Evolutionary conservation across 768 basidiomycete genomes (phyloP), one percentile per base, ranked within the genome.

Genomic region (Crepidotus variabilis): DNA sequence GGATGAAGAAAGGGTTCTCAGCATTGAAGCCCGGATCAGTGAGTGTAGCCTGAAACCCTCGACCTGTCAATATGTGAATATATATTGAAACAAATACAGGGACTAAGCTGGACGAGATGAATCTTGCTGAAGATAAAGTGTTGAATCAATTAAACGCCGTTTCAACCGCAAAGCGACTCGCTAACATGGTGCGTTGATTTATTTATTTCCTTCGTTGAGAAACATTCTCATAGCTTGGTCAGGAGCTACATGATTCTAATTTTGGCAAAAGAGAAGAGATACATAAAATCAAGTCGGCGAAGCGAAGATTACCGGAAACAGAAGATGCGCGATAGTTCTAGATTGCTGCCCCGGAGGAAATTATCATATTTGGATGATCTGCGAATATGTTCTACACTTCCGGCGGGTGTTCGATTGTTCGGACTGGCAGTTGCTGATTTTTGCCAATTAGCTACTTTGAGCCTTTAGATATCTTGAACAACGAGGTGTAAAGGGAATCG

Each of bases 241-340:
- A 90, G 86, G 88, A 93, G 70, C 73, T 98, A 57, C 87, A 94
- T 60, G 91, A 93, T 61, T 88, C 92, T 16, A 82, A 88, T 58
- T 97, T 97, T 73, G 96, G 94, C 20, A 83, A 87, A 68, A 80
- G 94, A 53, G 92, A 96, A 71, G 86, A 88, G 71, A 87, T 92
- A 36, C 84, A 94, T 67, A 81, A 76, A 67, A 76, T 85, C 50
- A 94, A 94, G 59, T 63, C 71, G 64, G 63, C 65, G 57, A 67
- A 66, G 62, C 54, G 65, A 36, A 54, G 50, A 39, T 46, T 56
- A 39, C 49, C 48, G 56, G 62, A 56, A 57, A 47, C 52, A 58
- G 64, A 51, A 55, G 57, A 48, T 33, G 56, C 34, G 57, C 52
- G 48, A 54, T 57, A 57, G 60, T 53, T 54, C 51, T 56, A 58